Base-by-base conservation (phyloP, 495 filamentous ascomycete genomes). In the Terfezia claveryi region DNA sequence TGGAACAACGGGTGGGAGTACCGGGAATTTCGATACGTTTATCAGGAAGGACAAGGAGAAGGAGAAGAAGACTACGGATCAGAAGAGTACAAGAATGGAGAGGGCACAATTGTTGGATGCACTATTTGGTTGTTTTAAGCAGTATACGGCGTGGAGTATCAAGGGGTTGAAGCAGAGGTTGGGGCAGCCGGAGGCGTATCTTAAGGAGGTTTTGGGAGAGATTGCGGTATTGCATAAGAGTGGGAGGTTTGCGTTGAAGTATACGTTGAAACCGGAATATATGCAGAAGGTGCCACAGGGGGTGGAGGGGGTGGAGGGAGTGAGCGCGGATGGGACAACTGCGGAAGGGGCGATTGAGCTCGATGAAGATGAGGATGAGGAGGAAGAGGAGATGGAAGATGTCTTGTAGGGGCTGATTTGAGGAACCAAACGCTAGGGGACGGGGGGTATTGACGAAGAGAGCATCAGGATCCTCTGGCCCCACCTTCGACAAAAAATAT, bases 61-160 rank as follows among this genome's bases (percentile, higher is more conserved):
- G 27, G 27, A 32, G 27, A 32, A 32, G 65, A 49, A 68, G 68
- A 41, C 62, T 54, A 54, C 72, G 68, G 67, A 73, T 67, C 56
- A 69, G 64, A 64, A 73, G 67, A 68, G 70, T 6, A 82, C 82
- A 3, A 86, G 91, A 65, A 85, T 95, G 71, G 79, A 85, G 8
- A 77, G 82, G 65, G 82, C 84, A 71, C 81, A 87, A 65, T 79
- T 98, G 38, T 68, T 93, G 69, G 86, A 95, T 66, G 71, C 71
- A 46, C 79, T 98, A 56, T 87, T 85, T 71, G 66, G 71, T 14
- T 83, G 79, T 63, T 98, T 96, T 76, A 75, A 79, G 37, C 68
- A 79, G 53, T 93, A 82, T 72, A 77, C 76, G 54, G 95, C 87
- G 68, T 96, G 89, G 89, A 76, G 82, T 16, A 81, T 96, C 71